Base-by-base conservation (phyloP, 129 eudicot genomes). In the sunflower (Helianthus annuus) region DNA sequence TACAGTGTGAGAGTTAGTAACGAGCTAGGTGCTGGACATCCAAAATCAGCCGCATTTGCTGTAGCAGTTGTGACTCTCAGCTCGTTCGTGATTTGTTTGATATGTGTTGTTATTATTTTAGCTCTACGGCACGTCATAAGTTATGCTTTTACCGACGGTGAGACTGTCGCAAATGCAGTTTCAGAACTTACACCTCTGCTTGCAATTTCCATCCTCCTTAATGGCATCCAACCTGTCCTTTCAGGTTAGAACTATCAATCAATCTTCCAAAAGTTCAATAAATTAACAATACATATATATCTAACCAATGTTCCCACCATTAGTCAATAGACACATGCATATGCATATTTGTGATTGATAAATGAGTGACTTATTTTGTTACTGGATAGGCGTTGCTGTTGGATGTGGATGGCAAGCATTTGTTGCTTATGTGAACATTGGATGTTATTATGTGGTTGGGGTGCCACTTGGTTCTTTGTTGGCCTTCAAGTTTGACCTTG, bases 341-440 rank as follows among this genome's bases (percentile, higher is more conserved):
- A 19, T 19, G 22, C 22, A 19, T 19, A 19, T 67, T 14, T 24
- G 49, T 45, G 22, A 7, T 6, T 11, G 64, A 61, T 49, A 0
- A 36, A 42, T 42, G 7, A 42, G 4, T 48, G n/a, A 48, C 1
- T 11, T 4, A 48, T 48, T 48, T 48, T 48, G 52, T 42, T 62
- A 63, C 1, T 38, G 48, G 3, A 63, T n/a, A 85, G 90, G 90
- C 4, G 90, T 85, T 34, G 90, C 90, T 0, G 90, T 82, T 55
- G 90, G 90, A 5, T 85, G 90, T 71, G 87, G 90, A 76, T 85
- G 90, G 90, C 90, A 85, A 68, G 39, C 78, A 6, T 85, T 82
- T 76, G 90, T 85, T 1, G 90, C 90, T 1, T 85, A 85, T 64
- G 87, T 86, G 5, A 86, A 86, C 7, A 72, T 86, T 0, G 87